phyloP scores from a whole-genome alignment of 2,329 filamentous ascomycete genomes.

The Kalaharituber pfeilii region DNA sequence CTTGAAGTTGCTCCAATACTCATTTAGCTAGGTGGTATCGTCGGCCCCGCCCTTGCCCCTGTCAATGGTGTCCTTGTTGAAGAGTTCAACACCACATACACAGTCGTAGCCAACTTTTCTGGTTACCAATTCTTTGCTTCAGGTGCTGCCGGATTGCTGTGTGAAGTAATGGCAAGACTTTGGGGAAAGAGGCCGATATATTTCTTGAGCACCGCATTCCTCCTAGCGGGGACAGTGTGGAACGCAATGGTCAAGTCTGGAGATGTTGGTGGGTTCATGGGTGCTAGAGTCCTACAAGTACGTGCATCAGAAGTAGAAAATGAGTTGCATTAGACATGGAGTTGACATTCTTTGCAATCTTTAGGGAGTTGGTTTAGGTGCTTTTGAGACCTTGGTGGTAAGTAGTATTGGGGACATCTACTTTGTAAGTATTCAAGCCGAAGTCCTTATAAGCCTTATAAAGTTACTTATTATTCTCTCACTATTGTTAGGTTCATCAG shows the following conservation, averaged over 20 bases:
- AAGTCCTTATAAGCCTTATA: not conserved
- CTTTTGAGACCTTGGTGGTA: slow-evolving; percentile 38
- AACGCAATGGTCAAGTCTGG: slow-evolving; percentile 32
- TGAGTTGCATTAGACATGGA: no score
- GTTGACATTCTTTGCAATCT: no score
- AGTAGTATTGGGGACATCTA: slow-evolving; percentile 40
- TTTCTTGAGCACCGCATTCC: slow-evolving; percentile 30
- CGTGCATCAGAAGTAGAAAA: not conserved
- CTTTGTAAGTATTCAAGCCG: slow-evolving; percentile 31
- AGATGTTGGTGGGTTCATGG: slow-evolving; percentile 31
- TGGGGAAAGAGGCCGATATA: slow-evolving; percentile 40
- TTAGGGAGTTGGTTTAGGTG: slow-evolving; percentile 39
- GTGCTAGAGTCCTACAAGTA: slow-evolving; percentile 35
- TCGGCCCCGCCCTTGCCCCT: slow-evolving; percentile 16
- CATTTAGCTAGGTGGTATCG: slow-evolving; percentile 6
- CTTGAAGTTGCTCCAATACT: not conserved
- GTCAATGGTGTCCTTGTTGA: slow-evolving; percentile 37
- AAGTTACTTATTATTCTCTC: slow-evolving; percentile 10
- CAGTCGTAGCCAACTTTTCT: slow-evolving; percentile 28
- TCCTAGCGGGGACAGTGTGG: slow-evolving; percentile 37
- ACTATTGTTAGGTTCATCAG: slow-evolving; percentile 36
- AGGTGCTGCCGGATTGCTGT: slow-evolving; percentile 32
- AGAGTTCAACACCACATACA: slow-evolving; percentile 35
- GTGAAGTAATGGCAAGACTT: slow-evolving; percentile 31
- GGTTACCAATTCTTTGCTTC: slow-evolving; percentile 34